phyloP scores from a whole-genome alignment of 495 filamentous ascomycete genomes.

The Cenococcum geophilum region DNA sequence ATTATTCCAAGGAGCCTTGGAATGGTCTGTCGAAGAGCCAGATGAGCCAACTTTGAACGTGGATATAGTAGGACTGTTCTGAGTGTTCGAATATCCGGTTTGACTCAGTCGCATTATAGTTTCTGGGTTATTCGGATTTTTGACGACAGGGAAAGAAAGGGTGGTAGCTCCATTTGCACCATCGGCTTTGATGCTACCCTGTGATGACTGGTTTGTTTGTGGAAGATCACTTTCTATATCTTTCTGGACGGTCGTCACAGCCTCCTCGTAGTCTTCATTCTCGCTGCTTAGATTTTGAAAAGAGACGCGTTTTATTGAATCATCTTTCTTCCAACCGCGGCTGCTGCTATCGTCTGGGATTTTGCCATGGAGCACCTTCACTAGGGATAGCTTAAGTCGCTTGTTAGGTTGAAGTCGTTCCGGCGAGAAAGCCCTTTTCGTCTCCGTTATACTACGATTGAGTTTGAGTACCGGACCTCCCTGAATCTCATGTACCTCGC shows the following conservation, averaged over 20 bases:
- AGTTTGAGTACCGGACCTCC: background rate
- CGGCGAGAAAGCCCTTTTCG: background rate
- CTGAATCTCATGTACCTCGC: too few species aligned
- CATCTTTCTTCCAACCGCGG: background rate
- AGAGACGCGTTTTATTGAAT: constrained; percentile 7
- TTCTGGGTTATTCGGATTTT: constrained; percentile 62
- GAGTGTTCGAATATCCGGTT: constrained; percentile 44
- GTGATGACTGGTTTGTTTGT: constrained; percentile 30
- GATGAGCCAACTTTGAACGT: constrained; percentile 7
- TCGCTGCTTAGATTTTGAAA: constrained; percentile 4
- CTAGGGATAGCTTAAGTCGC: background rate
- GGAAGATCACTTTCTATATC: background rate
- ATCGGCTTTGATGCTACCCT: constrained; percentile 33
- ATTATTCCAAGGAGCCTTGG: constrained; percentile 27
- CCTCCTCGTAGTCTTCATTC: background rate
- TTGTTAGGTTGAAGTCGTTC: background rate
- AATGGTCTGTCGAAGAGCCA: constrained; percentile 4
- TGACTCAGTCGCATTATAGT: constrained; percentile 67
- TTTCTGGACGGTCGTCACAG: background rate
- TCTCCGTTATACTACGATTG: background rate
- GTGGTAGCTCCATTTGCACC: constrained; percentile 29
- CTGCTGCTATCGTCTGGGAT: background rate
- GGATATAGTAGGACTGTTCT: constrained; percentile 31
- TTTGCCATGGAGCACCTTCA: background rate
- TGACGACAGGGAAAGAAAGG: constrained; percentile 69